A percentile compares a stretch with the other conserved stretches of the same genome.
Conservation (phyloP, 2,329 filamentous ascomycete species). For the Microsporum audouinii region DNA sequence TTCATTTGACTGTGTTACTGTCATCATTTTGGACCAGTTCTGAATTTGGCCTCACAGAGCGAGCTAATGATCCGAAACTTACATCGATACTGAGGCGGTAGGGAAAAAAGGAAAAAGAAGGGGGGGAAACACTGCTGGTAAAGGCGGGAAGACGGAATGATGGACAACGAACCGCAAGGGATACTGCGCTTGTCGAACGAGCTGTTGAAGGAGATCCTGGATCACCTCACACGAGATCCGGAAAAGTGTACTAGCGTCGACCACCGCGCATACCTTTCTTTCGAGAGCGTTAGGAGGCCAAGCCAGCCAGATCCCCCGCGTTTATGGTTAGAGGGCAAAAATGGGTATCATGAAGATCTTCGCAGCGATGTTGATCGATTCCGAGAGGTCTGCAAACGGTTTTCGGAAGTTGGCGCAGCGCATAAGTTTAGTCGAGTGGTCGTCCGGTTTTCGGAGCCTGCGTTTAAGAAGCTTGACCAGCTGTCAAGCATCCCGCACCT, state of each 20-base stretch:
- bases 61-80: background rate
- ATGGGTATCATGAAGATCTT: constrained; percentile 11
- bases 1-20: constrained; percentile 8
- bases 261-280: constrained; percentile 42
- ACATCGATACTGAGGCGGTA: background rate
- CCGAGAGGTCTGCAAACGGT: constrained; percentile 36
- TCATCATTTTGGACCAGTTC: constrained; percentile 5
- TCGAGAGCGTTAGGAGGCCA: constrained; percentile 44
- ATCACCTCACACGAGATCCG: constrained; percentile 42
- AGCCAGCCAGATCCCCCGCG: constrained; percentile 18
- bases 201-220: constrained; percentile 40
- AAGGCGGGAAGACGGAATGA: constrained; percentile 6
- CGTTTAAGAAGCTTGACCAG: constrained; percentile 38
- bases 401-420: constrained; percentile 39
- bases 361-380: constrained; percentile 24
- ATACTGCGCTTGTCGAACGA: constrained; percentile 34
- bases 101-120: background rate
- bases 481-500: constrained; percentile 39
- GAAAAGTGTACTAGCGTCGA: constrained; percentile 42
- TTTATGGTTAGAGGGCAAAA: constrained; percentile 13
- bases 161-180: constrained; percentile 16
- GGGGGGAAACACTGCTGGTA: background rate
- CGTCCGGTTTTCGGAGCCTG: constrained; percentile 39
- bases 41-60: constrained; percentile 4
- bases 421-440: constrained; percentile 43